A percentile compares a stretch with the other conserved stretches of the same genome.
Evolutionary conservation across 306 rosid genomes (phyloP).

Genomic region (Lotus japonicus): DNA sequence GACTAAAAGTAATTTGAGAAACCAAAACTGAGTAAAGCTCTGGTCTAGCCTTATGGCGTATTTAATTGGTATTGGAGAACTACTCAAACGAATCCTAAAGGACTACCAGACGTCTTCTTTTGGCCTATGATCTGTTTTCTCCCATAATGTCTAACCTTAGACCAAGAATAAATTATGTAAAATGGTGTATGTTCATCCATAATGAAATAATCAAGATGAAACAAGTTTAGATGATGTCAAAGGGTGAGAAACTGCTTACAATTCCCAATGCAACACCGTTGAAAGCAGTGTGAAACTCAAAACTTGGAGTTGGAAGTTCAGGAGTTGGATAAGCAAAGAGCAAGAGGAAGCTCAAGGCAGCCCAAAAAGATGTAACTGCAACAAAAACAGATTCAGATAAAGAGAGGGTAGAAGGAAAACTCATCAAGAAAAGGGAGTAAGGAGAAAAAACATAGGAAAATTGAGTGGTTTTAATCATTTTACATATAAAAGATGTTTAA

Average conservation of each 20-base stretch:
- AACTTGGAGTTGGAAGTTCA: conserved; percentile 92
- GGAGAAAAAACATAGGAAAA: neutral
- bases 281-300: conserved; percentile 90
- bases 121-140: conserved; percentile 14
- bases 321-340: conserved; percentile 99
- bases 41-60: neutral
- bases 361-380: conserved; percentile 84
- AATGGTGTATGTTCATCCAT: neutral
- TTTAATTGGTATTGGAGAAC: neutral
- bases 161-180: neutral
- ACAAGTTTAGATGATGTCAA: conserved; percentile 10
- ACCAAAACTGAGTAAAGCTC: neutral
- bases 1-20: neutral
- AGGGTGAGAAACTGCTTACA: conserved; percentile 48
- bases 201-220: conserved; percentile 5
- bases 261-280: conserved; percentile 92
- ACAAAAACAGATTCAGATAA: conserved; percentile 15
- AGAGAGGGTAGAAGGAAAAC: conserved; percentile 8
- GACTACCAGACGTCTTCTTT: neutral
- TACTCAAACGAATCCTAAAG: neutral
- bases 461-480: neutral
- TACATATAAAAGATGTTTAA: neutral
- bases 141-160: conserved; percentile 1
- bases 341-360: conserved; percentile 69
- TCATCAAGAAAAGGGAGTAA: neutral